Percentiles rank a stretch among this genome's conserved stretches.
Evolutionary conservation across 2,329 filamentous ascomycete species (phyloP).

Genomic region (Cladosporium sp.): DNA sequence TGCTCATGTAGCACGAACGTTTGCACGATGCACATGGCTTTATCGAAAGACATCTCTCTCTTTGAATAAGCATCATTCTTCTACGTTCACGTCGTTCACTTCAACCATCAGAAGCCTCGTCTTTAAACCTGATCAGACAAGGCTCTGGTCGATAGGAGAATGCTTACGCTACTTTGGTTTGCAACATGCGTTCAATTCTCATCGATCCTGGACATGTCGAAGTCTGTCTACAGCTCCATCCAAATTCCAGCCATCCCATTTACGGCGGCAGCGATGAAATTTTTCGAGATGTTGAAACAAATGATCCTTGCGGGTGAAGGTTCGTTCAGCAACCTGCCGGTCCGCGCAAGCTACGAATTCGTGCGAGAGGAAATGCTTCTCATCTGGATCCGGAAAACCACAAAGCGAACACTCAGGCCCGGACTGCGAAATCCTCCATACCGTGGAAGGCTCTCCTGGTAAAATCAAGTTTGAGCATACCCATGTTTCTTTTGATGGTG

Average conservation of each 20-base stretch:
- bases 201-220: not conserved
- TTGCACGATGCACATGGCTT: not conserved
- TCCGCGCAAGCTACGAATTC: slow-evolving; percentile 10
- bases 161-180: not conserved
- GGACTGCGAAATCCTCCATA: not conserved
- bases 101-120: not conserved
- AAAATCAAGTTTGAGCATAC: not conserved
- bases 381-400: not conserved
- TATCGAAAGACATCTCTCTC: not conserved
- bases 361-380: not conserved
- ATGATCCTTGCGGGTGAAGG: not conserved
- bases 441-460: not conserved
- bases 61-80: not conserved
- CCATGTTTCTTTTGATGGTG: not conserved
- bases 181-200: not conserved
- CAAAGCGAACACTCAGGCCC: slow-evolving; percentile 5
- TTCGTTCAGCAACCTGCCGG: not conserved
- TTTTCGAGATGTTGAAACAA: slow-evolving; percentile 10
- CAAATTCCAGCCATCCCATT: slow-evolving; percentile 8
- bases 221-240: slow-evolving; percentile 1
- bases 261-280: slow-evolving; percentile 9
- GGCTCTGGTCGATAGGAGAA: not conserved
- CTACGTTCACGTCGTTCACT: not conserved
- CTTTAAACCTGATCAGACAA: not conserved
- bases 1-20: not conserved